A percentile compares a stretch with the other conserved stretches of the same genome.
Conservation (phyloP, 2,329 filamentous ascomycete genomes). For the Talaromyces piceae region DNA sequence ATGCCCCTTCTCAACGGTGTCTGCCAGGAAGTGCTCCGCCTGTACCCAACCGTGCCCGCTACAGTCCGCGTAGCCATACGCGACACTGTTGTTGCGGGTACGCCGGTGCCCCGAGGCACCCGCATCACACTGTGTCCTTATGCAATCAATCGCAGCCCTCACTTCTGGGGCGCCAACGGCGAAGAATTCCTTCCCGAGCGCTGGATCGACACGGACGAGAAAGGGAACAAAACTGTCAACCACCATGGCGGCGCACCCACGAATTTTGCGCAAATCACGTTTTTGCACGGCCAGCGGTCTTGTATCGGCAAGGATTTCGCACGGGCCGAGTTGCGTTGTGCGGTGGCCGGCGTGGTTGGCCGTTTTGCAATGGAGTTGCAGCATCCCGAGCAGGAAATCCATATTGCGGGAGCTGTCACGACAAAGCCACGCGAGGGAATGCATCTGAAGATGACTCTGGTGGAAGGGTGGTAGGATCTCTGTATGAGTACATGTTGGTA, state of each 20-base stretch:
- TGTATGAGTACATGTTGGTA: constrained; percentile 12
- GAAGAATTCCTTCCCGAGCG: constrained; percentile 67
- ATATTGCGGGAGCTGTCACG: constrained; percentile 31
- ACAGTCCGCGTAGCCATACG: constrained; percentile 34
- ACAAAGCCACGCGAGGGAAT: constrained; percentile 35
- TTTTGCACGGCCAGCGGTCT: constrained; percentile 30
- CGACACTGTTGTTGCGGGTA: constrained; percentile 51
- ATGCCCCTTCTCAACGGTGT: constrained; percentile 73
- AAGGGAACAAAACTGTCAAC: constrained; percentile 42
- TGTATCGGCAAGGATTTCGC: constrained; percentile 40
- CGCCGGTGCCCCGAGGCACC: constrained; percentile 62
- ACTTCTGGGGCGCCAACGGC: constrained; percentile 69
- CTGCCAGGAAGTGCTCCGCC: constrained; percentile 61
- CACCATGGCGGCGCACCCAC: constrained; percentile 42
- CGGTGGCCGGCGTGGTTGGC: constrained; percentile 32
- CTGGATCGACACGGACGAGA: constrained; percentile 57
- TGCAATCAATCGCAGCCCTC: constrained; percentile 62
- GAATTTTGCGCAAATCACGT: constrained; percentile 34
- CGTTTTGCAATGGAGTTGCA: constrained; percentile 30
- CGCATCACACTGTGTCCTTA: constrained; percentile 58
- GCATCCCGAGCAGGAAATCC: constrained; percentile 28
- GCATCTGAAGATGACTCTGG: constrained; percentile 26
- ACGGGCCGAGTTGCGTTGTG: constrained; percentile 32
- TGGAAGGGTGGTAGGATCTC: constrained; percentile 30
- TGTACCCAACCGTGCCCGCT: constrained; percentile 34